Percentiles rank a stretch among this genome's conserved stretches.
Evolutionary conservation across 2,329 filamentous ascomycete genomes (phyloP).

Genomic region (Beauveria caledonica): DNA sequence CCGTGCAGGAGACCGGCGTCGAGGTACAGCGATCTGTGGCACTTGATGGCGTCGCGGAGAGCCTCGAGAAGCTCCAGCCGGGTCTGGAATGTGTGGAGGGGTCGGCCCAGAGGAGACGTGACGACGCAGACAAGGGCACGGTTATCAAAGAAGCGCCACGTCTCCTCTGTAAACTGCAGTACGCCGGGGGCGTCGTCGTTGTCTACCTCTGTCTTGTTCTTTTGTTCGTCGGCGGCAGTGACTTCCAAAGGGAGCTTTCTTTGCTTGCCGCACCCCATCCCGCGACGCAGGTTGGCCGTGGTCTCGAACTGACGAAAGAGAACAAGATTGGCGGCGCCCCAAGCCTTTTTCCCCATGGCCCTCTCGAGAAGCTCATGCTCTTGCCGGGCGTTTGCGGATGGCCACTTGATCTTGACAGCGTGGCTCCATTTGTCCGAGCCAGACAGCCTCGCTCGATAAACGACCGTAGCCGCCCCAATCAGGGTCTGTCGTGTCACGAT

Average conservation of each 20-base stretch:
- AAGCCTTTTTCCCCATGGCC: not conserved
- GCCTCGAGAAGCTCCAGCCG: conserved; percentile 13
- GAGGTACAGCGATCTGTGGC: conserved; percentile 14
- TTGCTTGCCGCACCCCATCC: not conserved
- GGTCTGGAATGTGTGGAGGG: conserved; percentile 15
- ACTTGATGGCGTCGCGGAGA: conserved; percentile 16
- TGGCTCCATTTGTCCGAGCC: not conserved
- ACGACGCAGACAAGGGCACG: conserved; percentile 16
- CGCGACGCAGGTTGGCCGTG: not conserved
- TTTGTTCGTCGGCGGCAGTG: not conserved
- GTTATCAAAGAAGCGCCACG: conserved; percentile 14
- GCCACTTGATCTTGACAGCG: conserved; percentile 4
- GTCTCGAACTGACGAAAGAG: not conserved
- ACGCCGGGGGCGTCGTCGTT: not conserved
- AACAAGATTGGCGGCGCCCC: not conserved
- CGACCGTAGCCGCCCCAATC: not conserved
- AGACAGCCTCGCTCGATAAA: not conserved
- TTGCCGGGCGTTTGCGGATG: not conserved
- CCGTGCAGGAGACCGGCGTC: conserved; percentile 14
- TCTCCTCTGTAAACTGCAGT: conserved; percentile 10
- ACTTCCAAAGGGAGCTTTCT: not conserved
- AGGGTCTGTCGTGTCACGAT: not conserved
- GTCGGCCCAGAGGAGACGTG: conserved; percentile 16
- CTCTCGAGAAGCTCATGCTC: not conserved
- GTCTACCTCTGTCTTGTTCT: no score